A percentile compares a stretch with the other conserved stretches of the same genome.
Evolutionary conservation across 352 stramenopile genomes (phyloP).

Genomic region (Globisporangium heterothallicum): DNA sequence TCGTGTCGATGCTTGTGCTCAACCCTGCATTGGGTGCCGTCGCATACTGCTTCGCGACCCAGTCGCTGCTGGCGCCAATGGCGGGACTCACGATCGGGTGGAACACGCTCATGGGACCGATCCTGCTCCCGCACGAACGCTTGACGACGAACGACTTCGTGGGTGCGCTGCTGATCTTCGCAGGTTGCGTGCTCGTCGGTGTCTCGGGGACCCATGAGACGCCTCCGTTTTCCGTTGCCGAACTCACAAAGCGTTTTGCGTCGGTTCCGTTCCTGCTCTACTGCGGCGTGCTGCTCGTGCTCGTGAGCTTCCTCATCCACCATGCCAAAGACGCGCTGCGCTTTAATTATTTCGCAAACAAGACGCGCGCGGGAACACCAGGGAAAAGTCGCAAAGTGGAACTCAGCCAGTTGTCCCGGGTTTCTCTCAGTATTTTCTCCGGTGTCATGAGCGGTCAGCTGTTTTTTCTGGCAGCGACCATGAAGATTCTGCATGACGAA

Average conservation of each 20-base stretch:
- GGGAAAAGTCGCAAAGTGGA: conserved; percentile 22
- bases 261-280: conserved; percentile 69
- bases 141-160: conserved; percentile 74
- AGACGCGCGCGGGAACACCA: conserved; percentile 10
- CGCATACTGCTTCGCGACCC: conserved; percentile 73
- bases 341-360: conserved; percentile 22
- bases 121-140: conserved; percentile 60
- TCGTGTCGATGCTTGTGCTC: conserved; percentile 71
- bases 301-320: conserved; percentile 49
- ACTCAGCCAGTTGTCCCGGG: conserved; percentile 35
- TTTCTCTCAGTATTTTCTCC: conserved; percentile 57
- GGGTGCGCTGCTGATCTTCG: conserved; percentile 70
- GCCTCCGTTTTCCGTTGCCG: conserved; percentile 49
- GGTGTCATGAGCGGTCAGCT: conserved; percentile 73
- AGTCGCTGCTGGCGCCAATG: conserved; percentile 80
- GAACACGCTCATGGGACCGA: conserved; percentile 75
- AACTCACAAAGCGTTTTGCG: conserved; percentile 45
- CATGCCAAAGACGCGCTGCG: conserved; percentile 50
- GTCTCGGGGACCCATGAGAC: conserved; percentile 64
- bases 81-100: conserved; percentile 75
- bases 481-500: conserved; percentile 63
- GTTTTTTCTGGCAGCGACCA: conserved; percentile 67
- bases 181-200: conserved; percentile 68
- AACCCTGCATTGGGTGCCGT: conserved; percentile 61
- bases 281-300: conserved; percentile 24